Base-by-base conservation (phyloP, 257 asterid genomes). In the Rehmannia glutinosa region DNA sequence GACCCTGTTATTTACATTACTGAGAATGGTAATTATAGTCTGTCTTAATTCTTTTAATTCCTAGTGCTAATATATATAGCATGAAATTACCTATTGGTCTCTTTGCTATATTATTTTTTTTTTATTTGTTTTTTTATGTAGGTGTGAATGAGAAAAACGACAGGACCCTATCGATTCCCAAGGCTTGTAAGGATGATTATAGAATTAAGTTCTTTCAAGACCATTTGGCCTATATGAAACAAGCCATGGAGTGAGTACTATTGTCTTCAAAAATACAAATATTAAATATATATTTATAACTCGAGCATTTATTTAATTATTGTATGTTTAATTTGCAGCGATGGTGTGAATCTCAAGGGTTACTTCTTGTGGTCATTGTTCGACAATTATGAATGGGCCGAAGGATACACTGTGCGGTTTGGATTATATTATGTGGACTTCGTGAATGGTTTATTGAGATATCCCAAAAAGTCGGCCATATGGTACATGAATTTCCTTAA, bases 11-110 rank as follows among this genome's bases (percentile, higher is more conserved):
- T 75, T 53, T 79, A 64, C 54, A 72, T 79, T 6, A 75, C 81
- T 1, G 79, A 75, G 50, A 79, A 79, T 47, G 81, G 81, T 79
- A 71, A 32, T 32, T 0, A 32, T n/a, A n/a, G n/a, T n/a, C n/a
- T n/a, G n/a, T n/a, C n/a, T n/a, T n/a, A n/a, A n/a, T n/a, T n/a
- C n/a, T n/a, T n/a, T n/a, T n/a, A n/a, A n/a, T n/a, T n/a, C n/a
- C n/a, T n/a, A n/a, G n/a, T n/a, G n/a, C n/a, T n/a, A n/a, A n/a
- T 30, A 30, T 30, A 30, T 32, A 32, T 1, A 32, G 8, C 38
- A 32, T 32, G 1, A 8, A 3, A 32, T 32, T 32, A 8, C 4
- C 0, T 32, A 32, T 8, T 32, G 15, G 6, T 41, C 16, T 45
- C 8, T 45, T 45, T 0, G 21, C 4, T 4, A 3, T 6, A 16